A percentile compares a stretch with the other conserved stretches of the same genome.
Evolutionary conservation across 176 grass and related monocot species (phyloP).

Genomic region (Hsuehochloa calcarea): DNA sequence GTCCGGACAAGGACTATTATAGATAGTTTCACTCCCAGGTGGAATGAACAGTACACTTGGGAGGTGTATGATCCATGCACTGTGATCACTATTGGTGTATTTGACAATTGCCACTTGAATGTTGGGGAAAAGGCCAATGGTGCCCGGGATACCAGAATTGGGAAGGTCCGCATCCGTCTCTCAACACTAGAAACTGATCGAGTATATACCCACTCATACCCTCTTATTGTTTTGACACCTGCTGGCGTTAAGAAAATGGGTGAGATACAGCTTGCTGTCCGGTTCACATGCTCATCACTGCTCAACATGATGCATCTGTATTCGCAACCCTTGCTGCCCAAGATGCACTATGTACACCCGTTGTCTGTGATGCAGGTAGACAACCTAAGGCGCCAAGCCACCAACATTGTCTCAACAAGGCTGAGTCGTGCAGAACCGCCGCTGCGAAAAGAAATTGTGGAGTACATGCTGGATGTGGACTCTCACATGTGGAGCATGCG

Average conservation of each 20-base stretch:
- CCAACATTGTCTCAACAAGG: conserved; percentile 64
- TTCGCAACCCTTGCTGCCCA: conserved; percentile 61
- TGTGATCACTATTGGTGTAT: conserved; percentile 66
- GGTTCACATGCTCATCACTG: conserved; percentile 65
- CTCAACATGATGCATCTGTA: conserved; percentile 67
- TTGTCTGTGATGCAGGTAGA: conserved; percentile 57
- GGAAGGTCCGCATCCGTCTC: conserved; percentile 68
- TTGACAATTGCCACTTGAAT: conserved; percentile 69
- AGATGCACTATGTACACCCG: conserved; percentile 71
- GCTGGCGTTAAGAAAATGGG: conserved; percentile 71
- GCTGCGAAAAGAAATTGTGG: conserved; percentile 63
- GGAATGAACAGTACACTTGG: conserved; percentile 81
- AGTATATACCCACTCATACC: conserved; percentile 68
- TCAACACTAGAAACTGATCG: conserved; percentile 68
- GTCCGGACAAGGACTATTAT: conserved; percentile 70
- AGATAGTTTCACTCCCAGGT: conserved; percentile 60
- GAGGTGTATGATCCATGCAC: conserved; percentile 71
- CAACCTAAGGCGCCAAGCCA: conserved; percentile 58
- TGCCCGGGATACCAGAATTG: conserved; percentile 58
- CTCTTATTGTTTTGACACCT: conserved; percentile 63
- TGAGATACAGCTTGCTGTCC: conserved; percentile 64
- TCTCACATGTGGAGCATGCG: conserved; percentile 82
- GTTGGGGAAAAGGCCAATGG: conserved; percentile 66
- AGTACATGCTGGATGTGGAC: conserved; percentile 77
- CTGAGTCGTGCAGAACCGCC: conserved; percentile 64